These are phyloP conservation scores for Fusarium irregulare DNA, from an alignment of 2,329 filamentous ascomycete genomes.

Conservation along the genomic window DNA sequence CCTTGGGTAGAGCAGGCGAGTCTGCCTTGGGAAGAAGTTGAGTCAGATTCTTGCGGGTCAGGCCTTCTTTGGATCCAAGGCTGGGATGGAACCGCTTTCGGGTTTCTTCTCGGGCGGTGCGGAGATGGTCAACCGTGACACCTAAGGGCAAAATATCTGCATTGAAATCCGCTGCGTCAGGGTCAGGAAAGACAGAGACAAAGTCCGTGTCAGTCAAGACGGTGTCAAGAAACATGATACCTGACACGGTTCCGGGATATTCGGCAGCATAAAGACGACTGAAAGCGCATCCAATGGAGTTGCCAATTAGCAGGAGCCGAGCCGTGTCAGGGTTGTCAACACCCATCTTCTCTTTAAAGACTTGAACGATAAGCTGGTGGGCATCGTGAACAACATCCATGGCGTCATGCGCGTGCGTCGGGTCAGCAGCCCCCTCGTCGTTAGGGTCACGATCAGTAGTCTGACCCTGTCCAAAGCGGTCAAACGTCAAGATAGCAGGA, in stretches of 20 bases:
- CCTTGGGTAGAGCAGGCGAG: constrained; percentile 20
- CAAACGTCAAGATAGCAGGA: constrained; percentile 64
- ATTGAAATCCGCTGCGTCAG: constrained; percentile 60
- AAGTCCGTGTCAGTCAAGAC: constrained; percentile 69
- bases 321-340: neutral
- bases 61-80: constrained; percentile 33
- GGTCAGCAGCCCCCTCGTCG: constrained; percentile 53
- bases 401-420: constrained; percentile 59
- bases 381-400: constrained; percentile 49
- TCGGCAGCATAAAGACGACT: constrained; percentile 62
- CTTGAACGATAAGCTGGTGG: constrained; percentile 29
- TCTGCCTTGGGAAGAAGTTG: constrained; percentile 33
- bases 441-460: constrained; percentile 57
- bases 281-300: constrained; percentile 49
- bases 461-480: constrained; percentile 67
- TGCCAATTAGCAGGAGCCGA: constrained; percentile 28
- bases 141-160: constrained; percentile 36
- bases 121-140: constrained; percentile 18
- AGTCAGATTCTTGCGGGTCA: constrained; percentile 36
- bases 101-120: constrained; percentile 16
- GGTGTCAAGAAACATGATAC: constrained; percentile 65
- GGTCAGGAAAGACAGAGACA: constrained; percentile 66
- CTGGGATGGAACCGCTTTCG: constrained; percentile 37
- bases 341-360: constrained; percentile 1
- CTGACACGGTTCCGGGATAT: constrained; percentile 59